These are phyloP conservation scores for Candolleomyces efflorescens DNA, from an alignment of 768 basidiomycete species.

Conservation along the genomic window DNA sequence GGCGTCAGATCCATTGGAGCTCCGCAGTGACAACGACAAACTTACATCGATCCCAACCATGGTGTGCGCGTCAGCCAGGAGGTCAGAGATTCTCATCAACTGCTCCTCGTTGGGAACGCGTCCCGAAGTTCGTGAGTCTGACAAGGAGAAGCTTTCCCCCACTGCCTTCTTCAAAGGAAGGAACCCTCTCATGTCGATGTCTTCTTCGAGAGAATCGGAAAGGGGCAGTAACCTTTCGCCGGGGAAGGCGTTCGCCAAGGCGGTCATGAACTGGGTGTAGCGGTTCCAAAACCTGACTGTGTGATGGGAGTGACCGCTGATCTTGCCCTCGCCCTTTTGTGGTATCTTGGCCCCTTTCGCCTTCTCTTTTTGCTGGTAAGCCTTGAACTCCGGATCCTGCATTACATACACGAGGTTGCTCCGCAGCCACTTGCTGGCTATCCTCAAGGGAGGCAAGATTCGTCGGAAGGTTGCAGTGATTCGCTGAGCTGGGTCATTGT, in stretches of 20 bases:
- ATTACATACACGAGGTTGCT: conserved; percentile 68
- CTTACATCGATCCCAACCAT: conserved; percentile 59
- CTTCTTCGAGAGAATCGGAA: conserved; percentile 75
- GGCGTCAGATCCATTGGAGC: conserved; percentile 8
- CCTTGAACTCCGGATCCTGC: conserved; percentile 38
- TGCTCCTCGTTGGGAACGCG: conserved; percentile 87
- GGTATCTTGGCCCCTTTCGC: conserved; percentile 21
- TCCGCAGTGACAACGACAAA: conserved; percentile 8
- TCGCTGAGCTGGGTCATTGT: conserved; percentile 65
- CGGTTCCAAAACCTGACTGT: conserved; percentile 64
- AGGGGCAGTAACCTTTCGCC: conserved; percentile 52
- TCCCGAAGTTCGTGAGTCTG: neutral
- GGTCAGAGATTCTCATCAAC: conserved; percentile 87
- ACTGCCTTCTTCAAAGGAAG: conserved; percentile 70
- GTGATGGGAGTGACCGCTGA: conserved; percentile 33
- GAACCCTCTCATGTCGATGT: conserved; percentile 85
- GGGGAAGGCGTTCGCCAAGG: conserved; percentile 68
- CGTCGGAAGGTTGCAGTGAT: conserved; percentile 87
- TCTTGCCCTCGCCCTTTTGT: conserved; percentile 27
- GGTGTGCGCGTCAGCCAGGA: conserved; percentile 65
- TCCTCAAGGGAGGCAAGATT: conserved; percentile 80
- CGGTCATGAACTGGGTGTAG: conserved; percentile 62
- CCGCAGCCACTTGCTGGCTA: conserved; percentile 86
- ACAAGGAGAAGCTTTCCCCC: conserved; percentile 20
- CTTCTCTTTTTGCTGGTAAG: conserved; percentile 27